These are phyloP conservation scores for Coccomyxa subellipsoidea DNA, from an alignment of 163 green algal genomes.

Conservation along the genomic window DNA sequence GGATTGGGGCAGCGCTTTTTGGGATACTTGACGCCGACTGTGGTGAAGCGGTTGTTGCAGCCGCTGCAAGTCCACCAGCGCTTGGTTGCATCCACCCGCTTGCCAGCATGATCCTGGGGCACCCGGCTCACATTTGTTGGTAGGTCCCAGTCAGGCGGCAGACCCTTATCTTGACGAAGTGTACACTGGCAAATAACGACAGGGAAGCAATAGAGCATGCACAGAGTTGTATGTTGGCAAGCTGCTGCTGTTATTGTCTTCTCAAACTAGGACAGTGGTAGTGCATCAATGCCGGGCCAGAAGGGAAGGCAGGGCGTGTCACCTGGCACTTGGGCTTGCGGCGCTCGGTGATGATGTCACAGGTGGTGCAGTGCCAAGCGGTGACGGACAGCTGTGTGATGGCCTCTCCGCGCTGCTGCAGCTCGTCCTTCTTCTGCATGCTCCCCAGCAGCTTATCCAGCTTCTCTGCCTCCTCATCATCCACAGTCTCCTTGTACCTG, in stretches of 20 bases:
- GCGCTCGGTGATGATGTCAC: not conserved
- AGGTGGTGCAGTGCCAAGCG: slow-evolving; percentile 4
- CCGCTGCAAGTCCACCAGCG: slow-evolving; percentile 59
- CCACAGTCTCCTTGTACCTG: slow-evolving; percentile 10
- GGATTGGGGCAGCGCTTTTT: slow-evolving; percentile 43
- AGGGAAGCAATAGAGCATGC: too few species aligned
- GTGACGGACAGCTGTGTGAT: slow-evolving; percentile 9
- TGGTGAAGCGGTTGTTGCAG: slow-evolving; percentile 53
- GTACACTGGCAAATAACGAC: too few species aligned
- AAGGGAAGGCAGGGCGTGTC: not conserved
- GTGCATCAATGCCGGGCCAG: not conserved
- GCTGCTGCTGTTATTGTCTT: too few species aligned
- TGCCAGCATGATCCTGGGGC: slow-evolving; percentile 6
- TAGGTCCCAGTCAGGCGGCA: too few species aligned
- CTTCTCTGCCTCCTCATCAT: slow-evolving; percentile 2
- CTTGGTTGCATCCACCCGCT: slow-evolving; percentile 33
- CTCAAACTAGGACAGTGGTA: too few species aligned
- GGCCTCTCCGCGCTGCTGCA: slow-evolving; percentile 10
- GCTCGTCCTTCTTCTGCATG: slow-evolving; percentile 3
- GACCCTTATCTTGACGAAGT: too few species aligned
- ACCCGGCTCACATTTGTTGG: not conserved
- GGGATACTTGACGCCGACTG: slow-evolving; percentile 53
- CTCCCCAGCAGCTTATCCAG: not conserved
- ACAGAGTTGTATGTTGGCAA: too few species aligned
- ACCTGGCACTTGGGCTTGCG: slow-evolving; percentile 2